Base-by-base conservation (phyloP, 371 early-diverging fungal species). In the Circinella minor region DNA sequence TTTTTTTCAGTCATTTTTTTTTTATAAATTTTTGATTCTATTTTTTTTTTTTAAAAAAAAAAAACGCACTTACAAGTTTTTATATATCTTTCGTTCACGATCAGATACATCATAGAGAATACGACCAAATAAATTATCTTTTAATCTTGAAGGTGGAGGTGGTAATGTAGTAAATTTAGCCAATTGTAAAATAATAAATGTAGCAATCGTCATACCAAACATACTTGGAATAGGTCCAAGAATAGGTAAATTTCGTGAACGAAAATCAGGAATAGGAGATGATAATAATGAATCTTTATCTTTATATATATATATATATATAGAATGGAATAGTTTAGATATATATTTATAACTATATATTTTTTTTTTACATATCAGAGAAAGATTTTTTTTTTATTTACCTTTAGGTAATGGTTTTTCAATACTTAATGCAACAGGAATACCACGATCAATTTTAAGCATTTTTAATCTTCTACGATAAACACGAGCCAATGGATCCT, bases 141-240 rank as follows among this genome's bases (percentile, higher is more conserved):
- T 90, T 65, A 85, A 78, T 61, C 95, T 95, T 74, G 89, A 83
- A 0, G 91, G 81, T 39, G 95, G 80, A 0, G 96, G 92, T 47
- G 91, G 89, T 36, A 78, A 76, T 13, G 91, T 89, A 7, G 86
- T 84, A 76, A 90, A 93, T 5, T 85, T 86, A 10, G 93, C 92
- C 10, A 98, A 78, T 62, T 88, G 86, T 9, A 92, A 89, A 43
- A 94, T 77, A n/a, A 95, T 90, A 71, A 92, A 90, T 1, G 96
- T 92, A 5, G 95, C 95, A 77, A 98, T 88, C 13, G 94, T 85
- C 84, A 92, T 93, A 38, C 97, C 98, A 80, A 96, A 97, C 77
- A 97, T 89, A 17, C 96, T 95, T 0, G 96, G 96, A 43, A 97
- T 75, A 1, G 97, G 93, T 17, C 86, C 94, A 27, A 98, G 81